Evolutionary conservation across 768 basidiomycete species (phyloP).

Genomic region (Suillus clintonianus): DNA sequence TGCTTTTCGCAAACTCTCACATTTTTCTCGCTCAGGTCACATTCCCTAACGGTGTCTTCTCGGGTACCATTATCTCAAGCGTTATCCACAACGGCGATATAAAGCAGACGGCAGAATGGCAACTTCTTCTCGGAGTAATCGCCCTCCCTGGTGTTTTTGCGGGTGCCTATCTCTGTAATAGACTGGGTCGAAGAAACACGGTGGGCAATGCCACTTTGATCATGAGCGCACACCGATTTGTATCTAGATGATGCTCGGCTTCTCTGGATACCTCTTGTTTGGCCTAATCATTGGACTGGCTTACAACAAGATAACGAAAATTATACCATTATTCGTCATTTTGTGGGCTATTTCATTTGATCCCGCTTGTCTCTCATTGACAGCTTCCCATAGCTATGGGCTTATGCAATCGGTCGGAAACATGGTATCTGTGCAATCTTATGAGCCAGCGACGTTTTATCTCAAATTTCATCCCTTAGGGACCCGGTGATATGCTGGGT

Average conservation of each 20-base stretch:
- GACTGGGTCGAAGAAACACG: conserved; percentile 59
- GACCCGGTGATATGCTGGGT: conserved; percentile 73
- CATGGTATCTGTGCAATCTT: conserved; percentile 38
- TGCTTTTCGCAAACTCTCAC: neutral
- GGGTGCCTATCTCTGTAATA: conserved; percentile 50
- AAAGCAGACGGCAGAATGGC: conserved; percentile 67
- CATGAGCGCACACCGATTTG: conserved; percentile 4
- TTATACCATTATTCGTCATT: conserved; percentile 66
- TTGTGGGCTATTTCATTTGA: conserved; percentile 44
- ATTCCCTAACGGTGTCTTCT: conserved; percentile 74
- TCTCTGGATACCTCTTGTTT: conserved; percentile 67
- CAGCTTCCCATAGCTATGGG: conserved; percentile 50
- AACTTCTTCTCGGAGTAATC: conserved; percentile 62
- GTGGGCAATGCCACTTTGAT: conserved; percentile 29
- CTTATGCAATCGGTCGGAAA: conserved; percentile 77
- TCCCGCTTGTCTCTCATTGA: conserved; percentile 6
- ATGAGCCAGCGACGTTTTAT: neutral
- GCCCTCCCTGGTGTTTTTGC: conserved; percentile 64
- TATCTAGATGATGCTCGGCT: conserved; percentile 63
- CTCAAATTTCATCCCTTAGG: conserved; percentile 37
- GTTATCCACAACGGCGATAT: conserved; percentile 58
- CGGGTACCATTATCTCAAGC: conserved; percentile 65
- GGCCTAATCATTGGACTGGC: conserved; percentile 60
- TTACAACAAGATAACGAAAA: conserved; percentile 63
- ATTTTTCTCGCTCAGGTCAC: conserved; percentile 46